A percentile compares a stretch with the other conserved stretches of the same genome.
phyloP scores from a whole-genome alignment of 2,329 filamentous ascomycete genomes.

The Aspergillus awamori region DNA sequence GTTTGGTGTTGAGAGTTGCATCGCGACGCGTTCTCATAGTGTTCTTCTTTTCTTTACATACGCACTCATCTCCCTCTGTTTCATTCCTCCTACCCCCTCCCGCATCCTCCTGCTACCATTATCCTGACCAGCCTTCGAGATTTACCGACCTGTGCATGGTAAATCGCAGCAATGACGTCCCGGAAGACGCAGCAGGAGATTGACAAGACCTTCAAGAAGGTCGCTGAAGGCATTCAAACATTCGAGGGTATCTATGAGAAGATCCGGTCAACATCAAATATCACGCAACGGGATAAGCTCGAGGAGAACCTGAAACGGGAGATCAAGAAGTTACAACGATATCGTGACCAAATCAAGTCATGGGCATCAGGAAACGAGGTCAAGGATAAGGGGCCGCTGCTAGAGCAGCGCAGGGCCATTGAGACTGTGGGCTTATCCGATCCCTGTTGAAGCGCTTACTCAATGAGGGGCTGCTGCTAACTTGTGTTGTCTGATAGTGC shows the following conservation, averaged over 20 bases:
- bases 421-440: constrained; percentile 70
- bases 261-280: constrained; percentile 88
- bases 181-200: constrained; percentile 98
- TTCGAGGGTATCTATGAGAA: constrained; percentile 98
- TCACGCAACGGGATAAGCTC: constrained; percentile 95
- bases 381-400: constrained; percentile 95
- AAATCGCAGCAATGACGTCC: constrained; percentile 71
- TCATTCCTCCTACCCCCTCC: not conserved
- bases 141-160: constrained; percentile 29
- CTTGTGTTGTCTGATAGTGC: constrained; percentile 37
- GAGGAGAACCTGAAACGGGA: constrained; percentile 98
- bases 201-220: constrained; percentile 99
- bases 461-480: constrained; percentile 34
- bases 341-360: constrained; percentile 98
- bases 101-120: not conserved
- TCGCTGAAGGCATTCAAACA: constrained; percentile 84
- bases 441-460: constrained; percentile 12
- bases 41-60: not conserved
- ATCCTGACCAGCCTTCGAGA: constrained; percentile 20
- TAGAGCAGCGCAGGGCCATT: constrained; percentile 93
- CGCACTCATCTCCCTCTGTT: not conserved
- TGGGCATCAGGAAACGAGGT: constrained; percentile 98
- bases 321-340: constrained; percentile 98
- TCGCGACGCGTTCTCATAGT: constrained; percentile 2
- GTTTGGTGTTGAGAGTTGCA: constrained; percentile 16